A percentile compares a stretch with the other conserved stretches of the same genome.
These are phyloP conservation scores for Candida takata DNA, from an alignment of 805 yeast genomes.

Conservation along the genomic window DNA sequence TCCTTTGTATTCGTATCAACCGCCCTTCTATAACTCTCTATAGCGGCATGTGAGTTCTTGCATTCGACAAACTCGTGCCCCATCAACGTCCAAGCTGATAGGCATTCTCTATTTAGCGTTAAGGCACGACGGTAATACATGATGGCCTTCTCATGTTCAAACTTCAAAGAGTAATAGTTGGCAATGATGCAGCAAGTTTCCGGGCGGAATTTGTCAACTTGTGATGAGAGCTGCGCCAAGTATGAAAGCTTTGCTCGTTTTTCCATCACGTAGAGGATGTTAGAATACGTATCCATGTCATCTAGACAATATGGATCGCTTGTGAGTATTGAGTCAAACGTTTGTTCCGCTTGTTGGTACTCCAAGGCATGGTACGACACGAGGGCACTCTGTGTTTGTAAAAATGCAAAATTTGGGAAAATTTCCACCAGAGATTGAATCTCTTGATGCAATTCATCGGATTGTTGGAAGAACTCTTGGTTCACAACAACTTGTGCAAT, in stretches of 20 bases:
- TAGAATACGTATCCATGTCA: constrained; percentile 90
- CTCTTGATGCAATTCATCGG: constrained; percentile 42
- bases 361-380: constrained; percentile 81
- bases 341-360: constrained; percentile 67
- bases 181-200: constrained; percentile 95
- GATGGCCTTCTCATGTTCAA: constrained; percentile 93
- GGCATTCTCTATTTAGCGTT: constrained; percentile 67
- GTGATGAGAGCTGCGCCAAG: constrained; percentile 77
- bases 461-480: constrained; percentile 76
- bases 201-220: constrained; percentile 80
- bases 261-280: constrained; percentile 90
- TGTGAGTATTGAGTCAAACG: constrained; percentile 68
- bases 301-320: constrained; percentile 83
- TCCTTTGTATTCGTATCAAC: constrained; percentile 85
- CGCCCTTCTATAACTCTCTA: constrained; percentile 89
- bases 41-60: constrained; percentile 95
- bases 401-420: constrained; percentile 68
- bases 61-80: constrained; percentile 98
- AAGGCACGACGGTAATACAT: constrained; percentile 88
- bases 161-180: constrained; percentile 83
- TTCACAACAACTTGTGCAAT: constrained; percentile 18
- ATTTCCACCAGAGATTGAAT: constrained; percentile 41
- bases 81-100: constrained; percentile 96
- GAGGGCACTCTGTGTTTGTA: constrained; percentile 77
- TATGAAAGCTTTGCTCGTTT: constrained; percentile 76